Base-by-base conservation (phyloP, 257 asterid species). In the Catharanthus roseus region DNA sequence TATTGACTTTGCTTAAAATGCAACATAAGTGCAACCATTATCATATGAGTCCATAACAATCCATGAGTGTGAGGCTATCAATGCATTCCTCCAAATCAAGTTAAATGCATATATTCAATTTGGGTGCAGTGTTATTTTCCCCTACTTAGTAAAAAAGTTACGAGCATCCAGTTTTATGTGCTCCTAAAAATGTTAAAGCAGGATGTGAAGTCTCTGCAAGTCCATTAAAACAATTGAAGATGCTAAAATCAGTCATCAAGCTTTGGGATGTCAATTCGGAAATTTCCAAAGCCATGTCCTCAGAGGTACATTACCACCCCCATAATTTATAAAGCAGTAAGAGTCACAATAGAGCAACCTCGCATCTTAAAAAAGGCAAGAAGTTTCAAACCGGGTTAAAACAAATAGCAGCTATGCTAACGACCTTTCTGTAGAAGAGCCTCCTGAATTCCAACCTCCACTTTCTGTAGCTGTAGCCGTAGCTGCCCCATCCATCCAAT, bases 401-500 rank as follows among this genome's bases (percentile, higher is more conserved):
- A 77, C 44, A 68, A 54, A 72, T 49, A 71, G 29, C 57, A 74
- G 63, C 24, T 50, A 67, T 1, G 63, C 26, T 54, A 70, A 65
- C 41, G 69, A 87, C 93, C 89, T 87, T 80, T 85, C 89, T 11
- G 86, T 70, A 39, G 93, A 83, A 19, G 13, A 68, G 44, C 82
- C 88, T 12, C 85, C 88, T 28, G 85, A 83, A 82, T 80, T 66
- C 95, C 95, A 90, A 53, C 69, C 67, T 64, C 74, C 79, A 60
- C 78, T 90, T 69, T 78, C 90, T 15, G 82, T 74, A 34, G 88
- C 50, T 57, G 77, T 75, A 33, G 88, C 63, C 57, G 77, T 56
- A 21, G 85, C 72, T 6, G 85, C 81, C 67, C 87, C 96, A 49
- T 34, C 88, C 84, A 77, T 77, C 97, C 97, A 91, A 73, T 77